A percentile compares a stretch with the other conserved stretches of the same genome.
Conservation (phyloP, 2,329 filamentous ascomycete genomes). For the Penicillium sp. region DNA sequence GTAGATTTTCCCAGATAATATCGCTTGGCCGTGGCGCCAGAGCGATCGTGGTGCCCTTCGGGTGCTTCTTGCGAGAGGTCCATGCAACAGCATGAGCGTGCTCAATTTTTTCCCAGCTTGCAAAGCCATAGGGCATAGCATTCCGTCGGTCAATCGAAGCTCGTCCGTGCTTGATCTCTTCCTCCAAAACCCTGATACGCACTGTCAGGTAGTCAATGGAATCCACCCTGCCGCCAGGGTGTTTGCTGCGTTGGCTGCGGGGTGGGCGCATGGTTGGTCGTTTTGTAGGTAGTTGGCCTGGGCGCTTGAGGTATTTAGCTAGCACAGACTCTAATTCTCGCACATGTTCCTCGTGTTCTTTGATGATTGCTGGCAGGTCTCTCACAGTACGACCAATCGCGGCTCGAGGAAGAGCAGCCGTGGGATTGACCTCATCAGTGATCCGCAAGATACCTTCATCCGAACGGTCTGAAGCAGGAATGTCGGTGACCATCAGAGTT, state of each 20-base stretch:
- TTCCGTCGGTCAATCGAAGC: conserved; percentile 82
- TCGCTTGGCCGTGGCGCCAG: conserved; percentile 87
- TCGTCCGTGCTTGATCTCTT: conserved; percentile 82
- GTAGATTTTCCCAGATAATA: conserved; percentile 94
- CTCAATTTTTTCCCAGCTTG: conserved; percentile 85
- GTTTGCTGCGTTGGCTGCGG: conserved; percentile 74
- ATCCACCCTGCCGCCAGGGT: conserved; percentile 76
- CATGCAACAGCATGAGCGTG: conserved; percentile 89
- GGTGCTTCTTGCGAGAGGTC: conserved; percentile 77
- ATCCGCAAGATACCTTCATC: conserved; percentile 88
- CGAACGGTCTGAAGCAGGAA: conserved; percentile 74
- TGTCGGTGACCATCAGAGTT: conserved; percentile 74
- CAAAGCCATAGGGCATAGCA: conserved; percentile 90
- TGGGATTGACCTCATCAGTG: conserved; percentile 78
- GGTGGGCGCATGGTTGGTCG: conserved; percentile 80
- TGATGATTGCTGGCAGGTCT: conserved; percentile 81
- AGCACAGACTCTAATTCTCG: conserved; percentile 80
- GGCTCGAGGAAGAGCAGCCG: conserved; percentile 76
- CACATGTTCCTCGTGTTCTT: conserved; percentile 79
- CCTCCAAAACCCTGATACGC: conserved; percentile 80
- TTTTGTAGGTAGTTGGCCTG: conserved; percentile 73
- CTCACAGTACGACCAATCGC: conserved; percentile 91
- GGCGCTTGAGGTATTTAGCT: conserved; percentile 89
- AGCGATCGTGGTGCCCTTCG: conserved; percentile 73
- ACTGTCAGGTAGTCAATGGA: conserved; percentile 91